Evolutionary conservation across 129 eudicot genomes (phyloP), one percentile per base, ranked within the genome.

Genomic region (Artemisia tridentata): DNA sequence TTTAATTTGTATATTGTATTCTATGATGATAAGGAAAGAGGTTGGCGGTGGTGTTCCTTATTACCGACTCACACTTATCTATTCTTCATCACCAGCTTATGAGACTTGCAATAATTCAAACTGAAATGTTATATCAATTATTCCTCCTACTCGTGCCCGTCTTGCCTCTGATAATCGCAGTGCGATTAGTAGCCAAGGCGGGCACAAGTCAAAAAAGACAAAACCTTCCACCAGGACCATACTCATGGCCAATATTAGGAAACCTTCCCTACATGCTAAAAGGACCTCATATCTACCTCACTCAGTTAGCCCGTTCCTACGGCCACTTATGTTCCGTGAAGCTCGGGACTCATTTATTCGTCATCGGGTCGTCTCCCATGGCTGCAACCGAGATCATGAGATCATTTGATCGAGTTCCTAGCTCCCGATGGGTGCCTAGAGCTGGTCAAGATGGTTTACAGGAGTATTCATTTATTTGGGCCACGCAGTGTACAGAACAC

Each of bases 351-450:
- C 82, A 78, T 71, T 72, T 78, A 11, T 77, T 72, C 38, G 73
- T 71, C 38, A 50, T 71, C 18, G 82, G 73, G 11, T 72, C 82
- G 0, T 77, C 81, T 52, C 81, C 81, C 16, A 13, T 43, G 65
- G 81, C 81, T 25, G 81, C 81, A 16, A 71, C 81, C 0, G 81
- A 77, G 51, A 71, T 77, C 67, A 77, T 77, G 81, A 29, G 59
- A 70, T 71, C 81, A 57, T 72, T 70, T 18, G 76, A 77, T 3
- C 11, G 45, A 17, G 52, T 71, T 1, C 81, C 81, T 0, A 77
- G 5, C 15, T 62, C 23, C 43, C 16, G 68, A 52, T 77, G 81
- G 81, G 81, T 77, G 58, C 81, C 82, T 7, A 78, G 66, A 78
- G 82, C 82, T 5, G 82, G 78, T 10, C 78, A 78, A 65, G 73